Evolutionary conservation across 352 stramenopile genomes (phyloP).

Genomic region (Globisporangium carolinianum): DNA sequence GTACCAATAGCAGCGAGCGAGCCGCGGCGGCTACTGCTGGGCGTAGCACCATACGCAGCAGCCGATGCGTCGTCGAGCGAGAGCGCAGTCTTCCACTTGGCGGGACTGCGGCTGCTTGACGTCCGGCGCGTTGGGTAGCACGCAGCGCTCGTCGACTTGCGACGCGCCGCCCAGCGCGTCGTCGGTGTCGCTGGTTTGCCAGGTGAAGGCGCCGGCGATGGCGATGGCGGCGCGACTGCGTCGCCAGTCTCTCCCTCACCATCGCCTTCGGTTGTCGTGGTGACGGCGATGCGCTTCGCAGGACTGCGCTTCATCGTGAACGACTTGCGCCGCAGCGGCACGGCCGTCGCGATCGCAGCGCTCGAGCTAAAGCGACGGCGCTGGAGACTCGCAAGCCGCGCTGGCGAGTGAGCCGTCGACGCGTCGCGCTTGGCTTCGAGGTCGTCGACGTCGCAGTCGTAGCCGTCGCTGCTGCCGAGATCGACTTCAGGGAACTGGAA

Average conservation of each 20-base stretch:
- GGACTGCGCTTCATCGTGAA: constrained; percentile 66
- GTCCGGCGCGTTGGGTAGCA: constrained; percentile 14
- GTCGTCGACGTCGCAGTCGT: constrained; percentile 1
- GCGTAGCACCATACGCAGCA: not conserved
- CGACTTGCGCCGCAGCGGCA: constrained; percentile 50
- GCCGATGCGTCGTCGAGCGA: not conserved
- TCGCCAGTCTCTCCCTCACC: not conserved
- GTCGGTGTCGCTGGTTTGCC: not conserved
- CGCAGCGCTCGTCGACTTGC: constrained; percentile 46
- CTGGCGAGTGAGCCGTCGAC: no score
- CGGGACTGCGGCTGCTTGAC: constrained; percentile 4
- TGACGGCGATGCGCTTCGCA: constrained; percentile 22
- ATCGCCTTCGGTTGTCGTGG: not conserved
- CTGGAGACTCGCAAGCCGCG: not conserved
- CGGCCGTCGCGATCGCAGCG: constrained; percentile 25
- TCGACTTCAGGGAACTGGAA: constrained; percentile 59
- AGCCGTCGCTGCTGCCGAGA: constrained; percentile 20
- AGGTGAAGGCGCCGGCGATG: not conserved
- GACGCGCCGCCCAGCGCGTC: constrained; percentile 24
- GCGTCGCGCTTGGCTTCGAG: not conserved
- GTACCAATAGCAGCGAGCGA: not conserved
- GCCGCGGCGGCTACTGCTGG: not conserved
- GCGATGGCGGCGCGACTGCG: not conserved
- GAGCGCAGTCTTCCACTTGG: constrained; percentile 5
- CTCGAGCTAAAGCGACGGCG: constrained; percentile 26